These are phyloP conservation scores for Yamadazyma diddensiae DNA, from an alignment of 1,139 yeast species.

Conservation along the genomic window DNA sequence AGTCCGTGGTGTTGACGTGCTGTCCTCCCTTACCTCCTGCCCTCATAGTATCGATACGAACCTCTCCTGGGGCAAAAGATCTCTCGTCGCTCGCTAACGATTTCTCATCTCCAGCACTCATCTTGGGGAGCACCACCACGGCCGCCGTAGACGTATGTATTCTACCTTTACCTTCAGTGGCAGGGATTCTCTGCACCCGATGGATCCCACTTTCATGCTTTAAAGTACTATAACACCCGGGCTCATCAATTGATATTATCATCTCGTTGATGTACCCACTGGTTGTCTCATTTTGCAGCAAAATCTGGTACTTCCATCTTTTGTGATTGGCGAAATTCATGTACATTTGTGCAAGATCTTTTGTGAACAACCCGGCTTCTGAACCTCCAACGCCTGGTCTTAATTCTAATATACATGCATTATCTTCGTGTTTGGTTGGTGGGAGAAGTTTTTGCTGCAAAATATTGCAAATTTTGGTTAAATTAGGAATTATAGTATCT, in stretches of 20 bases:
- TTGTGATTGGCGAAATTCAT: constrained; percentile 61
- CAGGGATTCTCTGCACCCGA: constrained; percentile 91
- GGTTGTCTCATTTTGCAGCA: constrained; percentile 61
- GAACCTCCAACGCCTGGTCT: constrained; percentile 97
- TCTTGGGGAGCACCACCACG: constrained; percentile 86
- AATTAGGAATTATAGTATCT: constrained; percentile 30
- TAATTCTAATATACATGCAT: constrained; percentile 76
- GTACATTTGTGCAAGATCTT: constrained; percentile 81
- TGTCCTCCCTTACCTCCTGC: constrained; percentile 99
- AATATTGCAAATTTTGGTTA: constrained; percentile 34
- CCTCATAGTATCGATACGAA: constrained; percentile 91
- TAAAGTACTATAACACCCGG: constrained; percentile 71
- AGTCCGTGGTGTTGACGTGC: constrained; percentile 96
- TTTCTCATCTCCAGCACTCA: constrained; percentile 54
- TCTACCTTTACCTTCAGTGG: constrained; percentile 90
- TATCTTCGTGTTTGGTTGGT: constrained; percentile 71
- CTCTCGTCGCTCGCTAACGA: constrained; percentile 64
- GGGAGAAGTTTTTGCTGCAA: constrained; percentile 68
- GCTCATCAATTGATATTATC: constrained; percentile 66
- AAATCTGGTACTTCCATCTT: constrained; percentile 63
- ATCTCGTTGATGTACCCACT: constrained; percentile 71
- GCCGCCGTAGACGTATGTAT: constrained; percentile 97
- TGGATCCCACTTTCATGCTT: constrained; percentile 95
- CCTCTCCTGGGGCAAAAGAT: constrained; percentile 80
- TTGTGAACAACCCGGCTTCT: constrained; percentile 86